Evolutionary conservation across 345 rosid species (phyloP), one percentile per base, ranked within the genome.

Genomic region (Eucalyptus grandis): DNA sequence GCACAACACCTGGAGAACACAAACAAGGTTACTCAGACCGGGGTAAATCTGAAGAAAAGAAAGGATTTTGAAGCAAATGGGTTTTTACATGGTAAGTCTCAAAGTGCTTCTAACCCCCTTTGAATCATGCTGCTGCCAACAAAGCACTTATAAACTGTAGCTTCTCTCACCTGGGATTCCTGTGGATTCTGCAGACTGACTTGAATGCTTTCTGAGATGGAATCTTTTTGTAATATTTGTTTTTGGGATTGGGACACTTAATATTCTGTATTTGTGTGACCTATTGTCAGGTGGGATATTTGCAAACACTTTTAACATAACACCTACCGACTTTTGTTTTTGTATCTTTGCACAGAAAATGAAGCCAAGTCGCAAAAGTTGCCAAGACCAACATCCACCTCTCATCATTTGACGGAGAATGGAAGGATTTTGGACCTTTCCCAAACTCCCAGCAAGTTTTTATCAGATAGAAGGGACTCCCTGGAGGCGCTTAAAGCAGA

Each of bases 1-100:
- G 90, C 89, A 30, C 88, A 87, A 58, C 88, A 87, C 88, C 85
- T 86, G 50, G 89, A 86, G 89, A 94, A 90, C 62, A 53, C 88
- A 87, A 88, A 87, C 80, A 91, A 91, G 88, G 90, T 31, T 87
- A 90, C 89, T 90, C 72, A 87, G 43, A 43, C 86, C 15, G 93
- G 93, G 90, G 94, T 87, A 89, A 92, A 90, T 89, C 91, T 87
- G 88, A 92, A 92, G 94, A 96, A 96, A 89, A 91, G 99, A 60
- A 96, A 95, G 93, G 95, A 92, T 67, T 87, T 54, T 27, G 96
- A 94, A 88, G 90, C 93, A 80, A 96, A 96, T 90, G 98, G 98
- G 85, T 91, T 94, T 86, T 80, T 92, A 86, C 93, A 90, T 92
- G 98, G 99, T 96, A 93, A 94, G 98, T 93, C 89, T 77, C 65